A percentile compares a stretch with the other conserved stretches of the same genome.
These are phyloP conservation scores for Hemerocallis citrina DNA, from an alignment of 106 monocot species.

Conservation along the genomic window DNA sequence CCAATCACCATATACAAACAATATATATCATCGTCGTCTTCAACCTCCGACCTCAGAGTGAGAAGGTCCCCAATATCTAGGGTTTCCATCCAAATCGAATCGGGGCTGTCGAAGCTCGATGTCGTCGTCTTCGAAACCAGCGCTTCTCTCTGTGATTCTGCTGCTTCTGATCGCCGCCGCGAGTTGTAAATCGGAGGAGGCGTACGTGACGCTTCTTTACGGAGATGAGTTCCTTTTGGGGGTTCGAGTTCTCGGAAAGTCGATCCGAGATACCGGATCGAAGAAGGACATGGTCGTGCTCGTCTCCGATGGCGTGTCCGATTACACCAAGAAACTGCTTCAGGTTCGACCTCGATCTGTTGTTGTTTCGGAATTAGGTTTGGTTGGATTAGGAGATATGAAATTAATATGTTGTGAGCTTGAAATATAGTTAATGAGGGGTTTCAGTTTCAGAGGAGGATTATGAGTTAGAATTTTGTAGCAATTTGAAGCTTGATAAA, in stretches of 20 bases:
- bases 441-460: too few species aligned
- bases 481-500: too few species aligned
- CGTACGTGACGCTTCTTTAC: conserved; percentile 76
- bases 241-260: conserved; percentile 86
- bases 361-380: neutral
- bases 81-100: too few species aligned
- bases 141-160: conserved; percentile 4
- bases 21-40: too few species aligned
- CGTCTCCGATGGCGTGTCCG: conserved; percentile 84
- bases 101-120: neutral
- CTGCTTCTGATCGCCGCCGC: conserved; percentile 5
- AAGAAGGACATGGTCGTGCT: conserved; percentile 69
- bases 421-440: too few species aligned
- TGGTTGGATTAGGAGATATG: too few species aligned
- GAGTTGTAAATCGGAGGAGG: conserved; percentile 25
- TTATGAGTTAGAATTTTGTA: too few species aligned
- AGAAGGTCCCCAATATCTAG: too few species aligned
- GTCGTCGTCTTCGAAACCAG: conserved; percentile 8
- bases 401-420: too few species aligned
- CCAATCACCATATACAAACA: too few species aligned
- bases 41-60: too few species aligned
- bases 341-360: conserved; percentile 22
- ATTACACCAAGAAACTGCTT: conserved; percentile 60
- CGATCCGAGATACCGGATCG: conserved; percentile 73
- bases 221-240: conserved; percentile 90